phyloP scores from a whole-genome alignment of 495 filamentous ascomycete genomes.

The Melanomma pulvis-pyrius region DNA sequence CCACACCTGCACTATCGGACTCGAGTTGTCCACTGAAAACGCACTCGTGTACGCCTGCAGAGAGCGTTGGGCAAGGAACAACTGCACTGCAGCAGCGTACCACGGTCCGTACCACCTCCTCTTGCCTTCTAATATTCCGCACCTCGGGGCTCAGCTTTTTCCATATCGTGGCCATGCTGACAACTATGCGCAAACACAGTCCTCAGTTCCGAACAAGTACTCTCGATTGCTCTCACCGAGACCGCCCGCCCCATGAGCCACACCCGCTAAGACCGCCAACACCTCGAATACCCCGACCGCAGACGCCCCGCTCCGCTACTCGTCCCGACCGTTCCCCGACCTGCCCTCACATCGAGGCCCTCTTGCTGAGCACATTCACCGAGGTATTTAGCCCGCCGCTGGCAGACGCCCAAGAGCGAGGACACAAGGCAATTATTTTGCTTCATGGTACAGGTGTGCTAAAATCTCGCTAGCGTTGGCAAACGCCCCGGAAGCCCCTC shows the following conservation, averaged over 20 bases:
- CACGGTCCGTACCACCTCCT: constrained; percentile 32
- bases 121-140: constrained; percentile 11
- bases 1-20: constrained; percentile 1
- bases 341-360: constrained; percentile 13
- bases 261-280: constrained; percentile 3
- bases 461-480: constrained; percentile 20
- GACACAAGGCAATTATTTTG: neutral
- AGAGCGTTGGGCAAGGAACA: constrained; percentile 13
- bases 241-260: constrained; percentile 22
- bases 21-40: constrained; percentile 17
- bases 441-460: constrained; percentile 25
- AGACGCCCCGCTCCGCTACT: neutral
- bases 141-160: neutral
- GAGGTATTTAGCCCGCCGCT: constrained; percentile 32
- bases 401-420: neutral
- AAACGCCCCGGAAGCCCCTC: constrained; percentile 19
- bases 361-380: constrained; percentile 10
- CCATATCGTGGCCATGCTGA: constrained; percentile 19
- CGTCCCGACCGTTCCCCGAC: neutral
- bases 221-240: neutral
- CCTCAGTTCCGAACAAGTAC: constrained; percentile 3
- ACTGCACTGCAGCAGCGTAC: constrained; percentile 20
- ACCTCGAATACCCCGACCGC: constrained; percentile 16
- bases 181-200: constrained; percentile 30
- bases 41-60: constrained; percentile 24